phyloP scores from a whole-genome alignment of 768 basidiomycete species.

The Fistulinella prunicolor region DNA sequence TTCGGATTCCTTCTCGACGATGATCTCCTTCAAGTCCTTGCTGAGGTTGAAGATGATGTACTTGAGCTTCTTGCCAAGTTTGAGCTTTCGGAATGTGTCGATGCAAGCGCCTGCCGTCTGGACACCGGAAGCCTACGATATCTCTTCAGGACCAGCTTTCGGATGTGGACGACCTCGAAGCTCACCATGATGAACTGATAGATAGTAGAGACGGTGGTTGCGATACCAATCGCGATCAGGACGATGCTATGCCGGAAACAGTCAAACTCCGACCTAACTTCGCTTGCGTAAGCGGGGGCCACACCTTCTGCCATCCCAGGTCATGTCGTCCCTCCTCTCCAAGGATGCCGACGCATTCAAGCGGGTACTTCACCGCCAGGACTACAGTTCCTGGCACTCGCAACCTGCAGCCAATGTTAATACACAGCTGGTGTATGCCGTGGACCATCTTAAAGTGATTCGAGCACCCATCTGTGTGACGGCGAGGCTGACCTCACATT shows the following conservation, averaged over 20 bases:
- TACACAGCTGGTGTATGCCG: constrained; percentile 83
- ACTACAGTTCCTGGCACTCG: constrained; percentile 79
- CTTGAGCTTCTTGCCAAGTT: constrained; percentile 56
- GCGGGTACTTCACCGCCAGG: constrained; percentile 56
- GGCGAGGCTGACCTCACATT: constrained; percentile 6
- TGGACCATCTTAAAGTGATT: constrained; percentile 74
- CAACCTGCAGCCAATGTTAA: constrained; percentile 86
- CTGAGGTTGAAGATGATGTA: constrained; percentile 83
- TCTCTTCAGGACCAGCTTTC: background rate
- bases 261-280: constrained; percentile 25
- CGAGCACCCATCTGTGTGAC: constrained; percentile 4
- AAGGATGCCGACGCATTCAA: constrained; percentile 74
- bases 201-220: constrained; percentile 17
- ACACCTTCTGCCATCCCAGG: constrained; percentile 6
- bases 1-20: constrained; percentile 64
- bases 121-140: constrained; percentile 37
- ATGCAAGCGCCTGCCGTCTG: constrained; percentile 52
- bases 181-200: constrained; percentile 32
- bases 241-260: constrained; percentile 2
- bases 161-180: background rate
- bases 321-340: constrained; percentile 68
- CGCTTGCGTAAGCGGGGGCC: constrained; percentile 21
- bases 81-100: constrained; percentile 14
- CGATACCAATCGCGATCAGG: constrained; percentile 27
- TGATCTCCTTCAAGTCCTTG: constrained; percentile 59